These are phyloP conservation scores for Coemansia sp. DNA, from an alignment of 192 early-diverging fungal genomes.

Conservation along the genomic window DNA sequence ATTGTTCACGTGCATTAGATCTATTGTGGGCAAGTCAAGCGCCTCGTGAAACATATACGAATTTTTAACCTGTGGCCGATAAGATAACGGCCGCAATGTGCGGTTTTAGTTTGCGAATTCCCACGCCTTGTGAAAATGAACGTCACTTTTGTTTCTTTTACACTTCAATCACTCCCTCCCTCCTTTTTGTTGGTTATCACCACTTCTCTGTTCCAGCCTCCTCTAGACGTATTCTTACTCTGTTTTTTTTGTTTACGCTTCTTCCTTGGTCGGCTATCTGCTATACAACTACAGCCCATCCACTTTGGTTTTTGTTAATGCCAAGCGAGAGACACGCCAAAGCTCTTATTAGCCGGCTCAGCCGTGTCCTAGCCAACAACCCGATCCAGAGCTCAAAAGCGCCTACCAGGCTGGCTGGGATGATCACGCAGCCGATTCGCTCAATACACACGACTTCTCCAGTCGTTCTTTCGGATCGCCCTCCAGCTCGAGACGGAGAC, in stretches of 20 bases:
- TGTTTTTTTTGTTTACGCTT: background rate
- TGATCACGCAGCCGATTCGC: background rate
- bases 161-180: background rate
- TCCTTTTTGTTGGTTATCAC: no score
- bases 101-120: background rate
- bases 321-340: background rate
- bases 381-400: background rate
- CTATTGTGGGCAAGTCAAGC: background rate
- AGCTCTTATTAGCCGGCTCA: background rate
- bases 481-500: slow-evolving; percentile 41
- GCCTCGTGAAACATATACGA: background rate
- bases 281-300: background rate
- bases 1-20: background rate
- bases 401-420: background rate
- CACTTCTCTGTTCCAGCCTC: no score
- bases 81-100: background rate
- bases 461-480: slow-evolving; percentile 1
- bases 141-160: background rate
- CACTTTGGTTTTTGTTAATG: background rate
- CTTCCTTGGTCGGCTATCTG: background rate
- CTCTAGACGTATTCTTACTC: no score
- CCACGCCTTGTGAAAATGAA: background rate
- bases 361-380: background rate
- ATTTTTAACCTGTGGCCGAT: background rate
- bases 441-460: background rate